Evolutionary conservation across 306 rosid genomes (phyloP).

Genomic region (Quercus bicolor): DNA sequence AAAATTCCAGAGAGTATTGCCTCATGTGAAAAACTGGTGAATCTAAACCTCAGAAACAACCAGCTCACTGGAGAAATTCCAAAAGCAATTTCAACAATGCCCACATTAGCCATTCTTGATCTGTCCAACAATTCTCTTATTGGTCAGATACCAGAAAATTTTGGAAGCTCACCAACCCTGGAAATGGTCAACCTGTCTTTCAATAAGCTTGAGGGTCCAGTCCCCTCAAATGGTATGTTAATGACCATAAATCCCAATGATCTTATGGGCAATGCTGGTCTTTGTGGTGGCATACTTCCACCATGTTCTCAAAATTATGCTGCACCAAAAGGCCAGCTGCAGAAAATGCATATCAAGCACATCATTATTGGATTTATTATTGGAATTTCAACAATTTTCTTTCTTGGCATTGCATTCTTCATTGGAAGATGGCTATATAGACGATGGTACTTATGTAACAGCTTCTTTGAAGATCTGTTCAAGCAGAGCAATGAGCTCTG

Average conservation of each 20-base stretch:
- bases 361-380: conserved; percentile 47
- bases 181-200: conserved; percentile 77
- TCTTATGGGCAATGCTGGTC: conserved; percentile 64
- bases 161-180: conserved; percentile 72
- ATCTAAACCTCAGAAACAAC: conserved; percentile 62
- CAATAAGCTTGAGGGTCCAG: conserved; percentile 82
- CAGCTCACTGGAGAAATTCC: conserved; percentile 67
- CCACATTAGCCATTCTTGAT: conserved; percentile 70
- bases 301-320: conserved; percentile 53
- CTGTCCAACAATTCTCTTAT: conserved; percentile 69
- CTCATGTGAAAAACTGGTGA: conserved; percentile 72
- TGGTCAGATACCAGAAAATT: conserved; percentile 65
- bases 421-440: conserved; percentile 50
- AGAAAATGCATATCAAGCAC: conserved; percentile 37
- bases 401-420: conserved; percentile 42
- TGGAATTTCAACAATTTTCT: conserved; percentile 48
- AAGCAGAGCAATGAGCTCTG: conserved; percentile 54
- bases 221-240: conserved; percentile 69
- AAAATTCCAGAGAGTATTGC: conserved; percentile 69
- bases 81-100: conserved; percentile 58
- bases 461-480: conserved; percentile 53
- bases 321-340: conserved; percentile 12
- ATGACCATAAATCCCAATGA: conserved; percentile 61
- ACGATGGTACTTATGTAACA: conserved; percentile 53
- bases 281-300: conserved; percentile 78